Conservation (phyloP, 2,329 filamentous ascomycete genomes). For the Penicillium sclerotiorum region DNA sequence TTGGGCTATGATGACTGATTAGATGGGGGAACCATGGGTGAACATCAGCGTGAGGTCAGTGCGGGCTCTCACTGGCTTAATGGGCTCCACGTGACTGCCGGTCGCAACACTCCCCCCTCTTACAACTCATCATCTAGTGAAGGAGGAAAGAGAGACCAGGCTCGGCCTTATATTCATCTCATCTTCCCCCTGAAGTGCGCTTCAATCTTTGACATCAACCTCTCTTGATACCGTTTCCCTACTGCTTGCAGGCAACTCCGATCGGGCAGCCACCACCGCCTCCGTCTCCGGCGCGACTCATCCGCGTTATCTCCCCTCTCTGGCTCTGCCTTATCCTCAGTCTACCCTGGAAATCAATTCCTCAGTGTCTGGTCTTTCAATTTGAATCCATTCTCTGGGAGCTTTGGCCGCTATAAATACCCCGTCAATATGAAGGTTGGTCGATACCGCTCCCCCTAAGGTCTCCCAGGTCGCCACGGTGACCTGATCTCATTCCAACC, state of each 20-base stretch:
- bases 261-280: conserved; percentile 36
- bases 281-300: conserved; percentile 23
- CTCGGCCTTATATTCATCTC: not conserved
- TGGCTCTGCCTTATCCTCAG: not conserved
- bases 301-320: conserved; percentile 11
- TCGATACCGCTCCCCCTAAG: conserved; percentile 2
- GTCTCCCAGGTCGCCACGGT: conserved; percentile 7
- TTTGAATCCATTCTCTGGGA: no score
- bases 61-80: conserved; percentile 44
- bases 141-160: not conserved
- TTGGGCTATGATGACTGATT: conserved; percentile 27
- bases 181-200: conserved; percentile 1
- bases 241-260: conserved; percentile 42
- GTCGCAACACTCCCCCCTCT: conserved; percentile 25
- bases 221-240: no score
- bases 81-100: conserved; percentile 42
- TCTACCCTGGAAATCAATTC: not conserved
- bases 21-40: conserved; percentile 7
- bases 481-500: not conserved
- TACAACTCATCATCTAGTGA: not conserved
- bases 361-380: not conserved
- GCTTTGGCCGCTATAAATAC: not conserved
- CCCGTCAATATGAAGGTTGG: conserved; percentile 15
- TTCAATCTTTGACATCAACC: conserved; percentile 1
- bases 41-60: conserved; percentile 38